phyloP scores from a whole-genome alignment of 306 rosid species.

The Crotalaria pallida region DNA sequence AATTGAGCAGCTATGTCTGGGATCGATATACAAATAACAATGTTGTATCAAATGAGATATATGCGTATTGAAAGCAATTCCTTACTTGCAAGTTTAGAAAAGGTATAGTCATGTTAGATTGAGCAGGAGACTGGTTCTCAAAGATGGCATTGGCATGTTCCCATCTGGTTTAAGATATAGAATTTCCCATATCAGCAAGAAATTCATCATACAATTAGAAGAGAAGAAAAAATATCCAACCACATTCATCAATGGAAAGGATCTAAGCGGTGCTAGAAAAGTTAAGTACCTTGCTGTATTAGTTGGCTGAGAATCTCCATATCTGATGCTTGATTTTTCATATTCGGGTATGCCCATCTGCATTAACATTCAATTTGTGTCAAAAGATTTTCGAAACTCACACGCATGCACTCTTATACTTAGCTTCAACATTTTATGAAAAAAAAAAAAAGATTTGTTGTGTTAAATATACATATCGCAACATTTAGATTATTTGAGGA shows the following conservation, averaged over 20 bases:
- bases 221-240: background rate
- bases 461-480: background rate
- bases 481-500: background rate
- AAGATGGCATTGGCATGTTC: conserved; percentile 39
- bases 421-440: background rate
- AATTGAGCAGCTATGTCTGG: no score
- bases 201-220: background rate
- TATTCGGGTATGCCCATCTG: conserved; percentile 69
- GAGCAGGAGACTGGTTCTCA: conserved; percentile 49
- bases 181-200: background rate
- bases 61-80: background rate
- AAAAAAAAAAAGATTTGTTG: background rate
- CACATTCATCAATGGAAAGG: background rate
- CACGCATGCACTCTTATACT: no score
- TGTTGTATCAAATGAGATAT: background rate
- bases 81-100: conserved; percentile 49
- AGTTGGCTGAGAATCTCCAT: conserved; percentile 58
- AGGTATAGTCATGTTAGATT: conserved; percentile 59
- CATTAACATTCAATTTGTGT: conserved; percentile 9
- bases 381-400: conserved; percentile 19
- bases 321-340: conserved; percentile 62
- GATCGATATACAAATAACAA: no score
- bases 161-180: conserved; percentile 48
- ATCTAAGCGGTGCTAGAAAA: background rate
- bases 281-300: conserved; percentile 46